These are phyloP conservation scores for Saccharomycopsis javanensis DNA, from an alignment of 805 yeast genomes.

Conservation along the genomic window DNA sequence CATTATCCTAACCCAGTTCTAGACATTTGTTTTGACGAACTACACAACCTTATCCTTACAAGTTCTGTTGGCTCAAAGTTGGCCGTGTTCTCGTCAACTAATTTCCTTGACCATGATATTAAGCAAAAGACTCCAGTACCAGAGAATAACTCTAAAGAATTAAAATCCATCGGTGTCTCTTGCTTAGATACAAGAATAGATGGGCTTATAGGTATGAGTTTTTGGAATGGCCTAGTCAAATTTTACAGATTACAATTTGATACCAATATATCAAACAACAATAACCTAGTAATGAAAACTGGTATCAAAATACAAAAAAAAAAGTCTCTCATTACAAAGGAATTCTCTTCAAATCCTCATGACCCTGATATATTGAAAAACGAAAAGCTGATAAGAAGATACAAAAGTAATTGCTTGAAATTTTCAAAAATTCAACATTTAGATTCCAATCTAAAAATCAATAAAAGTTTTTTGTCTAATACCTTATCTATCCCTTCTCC, in stretches of 20 bases:
- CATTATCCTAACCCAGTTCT: constrained; percentile 51
- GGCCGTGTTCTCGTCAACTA: constrained; percentile 5
- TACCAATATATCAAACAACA: constrained; percentile 22
- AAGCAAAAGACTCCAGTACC: neutral
- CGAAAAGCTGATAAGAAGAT: constrained; percentile 29
- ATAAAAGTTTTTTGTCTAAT: too few species aligned
- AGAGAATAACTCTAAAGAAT: constrained; percentile 8
- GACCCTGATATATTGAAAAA: constrained; percentile 24
- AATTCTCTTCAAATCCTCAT: constrained; percentile 24
- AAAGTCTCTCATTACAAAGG: constrained; percentile 19
- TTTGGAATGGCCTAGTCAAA: constrained; percentile 44
- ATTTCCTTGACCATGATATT: neutral
- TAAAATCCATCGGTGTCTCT: constrained; percentile 33
- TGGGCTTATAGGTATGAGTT: constrained; percentile 29
- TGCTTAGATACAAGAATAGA: constrained; percentile 22
- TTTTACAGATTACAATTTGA: constrained; percentile 23
- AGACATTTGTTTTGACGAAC: constrained; percentile 29
- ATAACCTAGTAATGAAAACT: constrained; percentile 1
- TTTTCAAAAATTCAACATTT: constrained; percentile 23
- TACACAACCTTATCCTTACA: constrained; percentile 26
- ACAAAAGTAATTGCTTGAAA: constrained; percentile 22
- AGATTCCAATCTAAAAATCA: too few species aligned
- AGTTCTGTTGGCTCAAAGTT: constrained; percentile 42
- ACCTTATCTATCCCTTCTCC: neutral
- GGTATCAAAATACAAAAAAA: constrained; percentile 22